A percentile compares a stretch with the other conserved stretches of the same genome.
phyloP scores from a whole-genome alignment of 176 grass and related monocot species.

The Phyllostachys edulis region DNA sequence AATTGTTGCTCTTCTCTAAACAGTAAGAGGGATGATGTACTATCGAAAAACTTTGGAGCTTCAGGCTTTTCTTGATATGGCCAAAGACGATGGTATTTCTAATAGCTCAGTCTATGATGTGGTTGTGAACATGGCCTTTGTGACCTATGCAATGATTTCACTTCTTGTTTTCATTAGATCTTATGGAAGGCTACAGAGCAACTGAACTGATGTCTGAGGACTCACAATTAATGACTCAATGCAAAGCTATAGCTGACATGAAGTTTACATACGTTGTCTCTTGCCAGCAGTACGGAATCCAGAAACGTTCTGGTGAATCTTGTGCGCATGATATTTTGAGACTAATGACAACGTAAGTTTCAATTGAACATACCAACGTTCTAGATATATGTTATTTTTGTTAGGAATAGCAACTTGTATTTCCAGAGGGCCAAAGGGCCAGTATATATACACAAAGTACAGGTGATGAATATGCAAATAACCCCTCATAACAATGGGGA shows the following conservation, averaged over 20 bases:
- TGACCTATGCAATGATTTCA: constrained; percentile 18
- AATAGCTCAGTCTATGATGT: constrained; percentile 24
- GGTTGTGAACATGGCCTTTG: background rate
- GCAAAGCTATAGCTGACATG: constrained; percentile 97
- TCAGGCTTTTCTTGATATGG: constrained; percentile 95
- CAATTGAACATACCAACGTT: background rate
- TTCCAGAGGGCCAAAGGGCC: no score
- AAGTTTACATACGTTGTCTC: constrained; percentile 99
- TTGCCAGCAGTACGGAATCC: constrained; percentile 91
- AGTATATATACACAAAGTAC: no score
- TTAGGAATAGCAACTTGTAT: no score
- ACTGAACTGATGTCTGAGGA: constrained; percentile 74
- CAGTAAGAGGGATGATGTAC: constrained; percentile 99
- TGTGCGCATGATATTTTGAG: constrained; percentile 90
- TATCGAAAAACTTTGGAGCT: constrained; percentile 96
- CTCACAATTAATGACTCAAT: constrained; percentile 68
- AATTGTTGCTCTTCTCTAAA: constrained; percentile 19
- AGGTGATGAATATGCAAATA: no score
- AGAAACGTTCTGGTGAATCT: constrained; percentile 73
- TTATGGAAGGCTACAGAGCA: constrained; percentile 91
- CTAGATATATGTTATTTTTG: constrained; percentile 5
- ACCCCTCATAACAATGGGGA: no score
- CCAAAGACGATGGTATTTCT: constrained; percentile 74
- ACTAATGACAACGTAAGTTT: constrained; percentile 86
- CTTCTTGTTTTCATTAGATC: constrained; percentile 52